Conservation (phyloP, 345 rosid genomes). For the Euphorbia peplus region DNA sequence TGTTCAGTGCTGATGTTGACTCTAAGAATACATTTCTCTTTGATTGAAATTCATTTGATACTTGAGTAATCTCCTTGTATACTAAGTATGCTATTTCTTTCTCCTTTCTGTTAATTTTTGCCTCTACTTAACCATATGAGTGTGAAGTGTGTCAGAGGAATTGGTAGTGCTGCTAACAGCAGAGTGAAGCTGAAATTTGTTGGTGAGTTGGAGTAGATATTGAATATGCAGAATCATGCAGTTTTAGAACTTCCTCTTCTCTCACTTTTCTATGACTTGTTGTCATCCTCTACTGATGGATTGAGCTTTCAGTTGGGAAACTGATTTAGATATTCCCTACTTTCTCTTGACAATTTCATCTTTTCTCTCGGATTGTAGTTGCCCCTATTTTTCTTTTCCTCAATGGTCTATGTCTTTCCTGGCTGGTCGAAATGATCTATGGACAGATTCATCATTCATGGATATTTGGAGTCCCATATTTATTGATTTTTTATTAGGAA, state of each 20-base stretch:
- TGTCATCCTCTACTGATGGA: not conserved
- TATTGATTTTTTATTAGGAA: too few species aligned
- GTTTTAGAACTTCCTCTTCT: not conserved
- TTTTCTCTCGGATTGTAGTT: not conserved
- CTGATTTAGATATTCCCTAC: not conserved
- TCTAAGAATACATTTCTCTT: not conserved
- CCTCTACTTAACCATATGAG: not conserved
- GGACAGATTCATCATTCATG: not conserved
- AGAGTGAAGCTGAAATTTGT: not conserved
- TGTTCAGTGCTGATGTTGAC: too few species aligned
- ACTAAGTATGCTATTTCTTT: not conserved
- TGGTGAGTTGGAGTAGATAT: not conserved
- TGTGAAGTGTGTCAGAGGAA: not conserved
- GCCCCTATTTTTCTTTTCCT: not conserved
- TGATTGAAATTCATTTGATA: not conserved
- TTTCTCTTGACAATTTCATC: not conserved
- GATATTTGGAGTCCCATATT: not conserved
- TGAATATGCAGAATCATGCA: not conserved
- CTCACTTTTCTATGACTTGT: not conserved
- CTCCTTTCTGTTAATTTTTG: not conserved
- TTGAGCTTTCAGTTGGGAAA: conserved; percentile 1
- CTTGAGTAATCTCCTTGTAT: not conserved
- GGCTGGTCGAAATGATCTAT: not conserved
- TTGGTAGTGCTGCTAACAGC: not conserved
- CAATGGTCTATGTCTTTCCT: not conserved